These are phyloP conservation scores for Colletotrichum coccodes DNA, from an alignment of 2,329 filamentous ascomycete species.

Conservation along the genomic window DNA sequence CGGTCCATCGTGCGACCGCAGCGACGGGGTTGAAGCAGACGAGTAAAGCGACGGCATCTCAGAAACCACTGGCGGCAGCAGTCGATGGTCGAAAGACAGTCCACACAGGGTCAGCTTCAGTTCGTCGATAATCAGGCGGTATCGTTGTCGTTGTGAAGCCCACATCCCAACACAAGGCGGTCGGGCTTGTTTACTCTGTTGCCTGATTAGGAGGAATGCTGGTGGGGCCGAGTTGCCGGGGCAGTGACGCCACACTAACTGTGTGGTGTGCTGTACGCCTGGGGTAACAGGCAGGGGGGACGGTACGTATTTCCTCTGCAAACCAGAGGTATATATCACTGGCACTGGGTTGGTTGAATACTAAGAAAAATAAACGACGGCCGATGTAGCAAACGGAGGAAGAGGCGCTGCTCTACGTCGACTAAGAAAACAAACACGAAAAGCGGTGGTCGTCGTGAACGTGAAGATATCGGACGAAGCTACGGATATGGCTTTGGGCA, in stretches of 20 bases:
- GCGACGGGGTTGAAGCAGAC: slow-evolving; percentile 81
- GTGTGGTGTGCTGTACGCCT: slow-evolving; percentile 7
- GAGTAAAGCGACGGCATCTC: slow-evolving; percentile 60
- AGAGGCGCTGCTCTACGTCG: not conserved
- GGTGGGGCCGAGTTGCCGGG: slow-evolving; percentile 35
- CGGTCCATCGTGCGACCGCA: slow-evolving; percentile 78
- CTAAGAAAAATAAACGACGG: not conserved
- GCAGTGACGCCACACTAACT: slow-evolving; percentile 32
- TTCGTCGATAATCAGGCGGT: slow-evolving; percentile 50
- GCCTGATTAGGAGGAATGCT: slow-evolving; percentile 29
- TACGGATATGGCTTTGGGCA: not conserved
- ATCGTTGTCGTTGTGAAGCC: slow-evolving; percentile 45
- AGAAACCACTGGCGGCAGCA: slow-evolving; percentile 55
- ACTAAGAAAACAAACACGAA: not conserved
- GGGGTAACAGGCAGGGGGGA: not conserved
- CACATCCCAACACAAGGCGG: slow-evolving; percentile 33
- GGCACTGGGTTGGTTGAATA: not conserved
- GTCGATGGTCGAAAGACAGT: slow-evolving; percentile 54
- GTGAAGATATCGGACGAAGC: not conserved
- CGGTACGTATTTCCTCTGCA: not conserved
- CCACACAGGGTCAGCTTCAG: slow-evolving; percentile 51
- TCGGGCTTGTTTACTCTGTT: slow-evolving; percentile 35
- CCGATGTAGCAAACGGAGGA: not conserved
- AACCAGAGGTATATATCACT: not conserved
- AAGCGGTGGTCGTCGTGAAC: not conserved